Evolutionary conservation across 257 asterid species (phyloP).

Genomic region (Haberlea rhodopensis): DNA sequence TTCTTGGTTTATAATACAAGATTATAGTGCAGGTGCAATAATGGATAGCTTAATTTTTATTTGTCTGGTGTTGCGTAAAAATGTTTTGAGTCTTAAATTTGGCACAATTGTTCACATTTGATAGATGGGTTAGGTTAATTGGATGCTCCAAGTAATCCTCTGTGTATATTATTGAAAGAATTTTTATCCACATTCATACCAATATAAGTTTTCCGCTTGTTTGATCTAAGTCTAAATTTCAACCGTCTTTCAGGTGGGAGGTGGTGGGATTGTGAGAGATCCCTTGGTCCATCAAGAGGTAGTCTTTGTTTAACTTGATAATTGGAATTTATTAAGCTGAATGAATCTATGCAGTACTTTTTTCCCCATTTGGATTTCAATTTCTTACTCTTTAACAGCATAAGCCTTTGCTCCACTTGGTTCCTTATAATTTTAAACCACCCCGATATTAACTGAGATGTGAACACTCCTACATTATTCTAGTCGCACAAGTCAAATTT

Average conservation of each 20-base stretch:
- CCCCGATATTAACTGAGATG: background rate
- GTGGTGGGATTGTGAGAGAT: slow-evolving; percentile 40
- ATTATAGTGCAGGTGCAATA: background rate
- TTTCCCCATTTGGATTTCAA: background rate
- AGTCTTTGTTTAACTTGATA: slow-evolving; percentile 17
- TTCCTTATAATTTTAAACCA: background rate
- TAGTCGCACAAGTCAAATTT: background rate
- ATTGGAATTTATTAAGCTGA: background rate
- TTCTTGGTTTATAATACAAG: background rate
- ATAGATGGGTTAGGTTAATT: background rate
- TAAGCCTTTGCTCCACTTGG: background rate
- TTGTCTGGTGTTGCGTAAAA: background rate
- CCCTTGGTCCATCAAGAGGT: slow-evolving; percentile 86
- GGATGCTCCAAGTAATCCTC: background rate
- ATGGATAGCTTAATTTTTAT: background rate
- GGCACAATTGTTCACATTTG: background rate
- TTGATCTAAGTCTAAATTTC: background rate
- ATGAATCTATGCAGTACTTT: slow-evolving; percentile 1
- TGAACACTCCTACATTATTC: background rate
- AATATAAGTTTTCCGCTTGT: background rate
- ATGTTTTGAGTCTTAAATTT: background rate
- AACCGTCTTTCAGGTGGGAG: background rate
- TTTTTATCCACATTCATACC: background rate
- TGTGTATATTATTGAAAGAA: background rate
- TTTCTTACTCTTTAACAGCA: background rate